These are phyloP conservation scores for Candida sp. DNA, from an alignment of 1,139 yeast genomes.

Conservation along the genomic window DNA sequence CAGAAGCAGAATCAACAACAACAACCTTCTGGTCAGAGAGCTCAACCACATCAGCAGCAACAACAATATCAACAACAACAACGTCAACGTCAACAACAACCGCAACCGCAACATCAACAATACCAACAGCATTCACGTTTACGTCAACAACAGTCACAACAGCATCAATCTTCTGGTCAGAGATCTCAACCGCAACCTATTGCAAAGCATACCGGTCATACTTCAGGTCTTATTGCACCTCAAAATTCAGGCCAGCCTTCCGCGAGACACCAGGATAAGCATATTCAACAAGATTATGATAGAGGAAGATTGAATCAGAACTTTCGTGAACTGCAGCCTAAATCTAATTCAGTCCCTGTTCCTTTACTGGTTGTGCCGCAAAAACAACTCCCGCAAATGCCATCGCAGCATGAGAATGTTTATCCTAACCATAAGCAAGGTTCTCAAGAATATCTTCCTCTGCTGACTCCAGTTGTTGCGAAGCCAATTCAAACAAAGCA, in stretches of 20 bases:
- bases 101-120: not conserved
- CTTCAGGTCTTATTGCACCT: not conserved
- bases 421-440: not conserved
- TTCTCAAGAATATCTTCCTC: not conserved
- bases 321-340: not conserved
- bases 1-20: not conserved
- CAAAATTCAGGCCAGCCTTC: not conserved
- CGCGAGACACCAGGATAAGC: not conserved
- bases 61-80: not conserved
- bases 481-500: not conserved
- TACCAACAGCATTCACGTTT: not conserved
- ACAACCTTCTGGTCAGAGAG: not conserved
- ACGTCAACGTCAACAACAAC: not conserved
- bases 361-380: too few species aligned
- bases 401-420: not conserved
- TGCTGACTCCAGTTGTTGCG: not conserved
- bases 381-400: too few species aligned
- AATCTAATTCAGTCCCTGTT: not conserved
- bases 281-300: not conserved
- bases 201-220: not conserved
- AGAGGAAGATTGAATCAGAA: not conserved
- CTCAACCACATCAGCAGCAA: not conserved
- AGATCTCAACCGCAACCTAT: not conserved
- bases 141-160: not conserved
- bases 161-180: not conserved